These are phyloP conservation scores for Takashimella tepidaria DNA, from an alignment of 1,284 basidiomycete genomes.

Conservation along the genomic window DNA sequence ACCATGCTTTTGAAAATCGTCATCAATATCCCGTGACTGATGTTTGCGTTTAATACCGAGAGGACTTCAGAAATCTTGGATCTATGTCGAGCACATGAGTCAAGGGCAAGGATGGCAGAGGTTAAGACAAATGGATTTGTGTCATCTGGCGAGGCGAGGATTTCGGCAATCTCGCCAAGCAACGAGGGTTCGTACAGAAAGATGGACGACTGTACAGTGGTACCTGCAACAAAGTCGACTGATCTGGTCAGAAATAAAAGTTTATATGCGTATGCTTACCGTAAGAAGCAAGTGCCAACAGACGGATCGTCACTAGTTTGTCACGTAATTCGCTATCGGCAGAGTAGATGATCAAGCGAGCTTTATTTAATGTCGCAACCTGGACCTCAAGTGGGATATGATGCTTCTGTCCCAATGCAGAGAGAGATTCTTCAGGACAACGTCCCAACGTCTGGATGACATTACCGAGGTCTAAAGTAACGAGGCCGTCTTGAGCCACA, in stretches of 20 bases:
- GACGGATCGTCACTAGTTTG: constrained; percentile 73
- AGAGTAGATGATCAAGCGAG: constrained; percentile 67
- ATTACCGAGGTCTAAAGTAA: constrained; percentile 38
- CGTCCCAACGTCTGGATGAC: constrained; percentile 10
- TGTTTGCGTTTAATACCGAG: constrained; percentile 85
- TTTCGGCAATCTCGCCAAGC: constrained; percentile 77
- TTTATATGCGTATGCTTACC: constrained; percentile 42
- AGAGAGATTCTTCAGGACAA: constrained; percentile 55
- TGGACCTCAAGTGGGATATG: constrained; percentile 76
- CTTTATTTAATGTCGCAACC: constrained; percentile 82
- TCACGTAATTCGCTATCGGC: constrained; percentile 62
- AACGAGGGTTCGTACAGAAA: constrained; percentile 91
- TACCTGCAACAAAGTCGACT: background rate
- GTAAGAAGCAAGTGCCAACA: constrained; percentile 83
- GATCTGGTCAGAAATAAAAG: too few relatives aligned
- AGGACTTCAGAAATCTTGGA: constrained; percentile 79
- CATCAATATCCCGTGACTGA: constrained; percentile 94
- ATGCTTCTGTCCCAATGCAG: constrained; percentile 66
- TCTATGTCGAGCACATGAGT: constrained; percentile 82
- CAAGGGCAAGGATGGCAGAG: constrained; percentile 79
- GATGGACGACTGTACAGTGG: constrained; percentile 67
- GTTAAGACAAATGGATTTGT: constrained; percentile 60
- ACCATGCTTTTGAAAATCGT: constrained; percentile 75
- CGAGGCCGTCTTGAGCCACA: constrained; percentile 9
- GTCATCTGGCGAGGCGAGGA: constrained; percentile 54